Evolutionary conservation across 2,329 filamentous ascomycete species (phyloP), one percentile per base, ranked within the genome.

Genomic region (Pseudofabraea citricarpa): DNA sequence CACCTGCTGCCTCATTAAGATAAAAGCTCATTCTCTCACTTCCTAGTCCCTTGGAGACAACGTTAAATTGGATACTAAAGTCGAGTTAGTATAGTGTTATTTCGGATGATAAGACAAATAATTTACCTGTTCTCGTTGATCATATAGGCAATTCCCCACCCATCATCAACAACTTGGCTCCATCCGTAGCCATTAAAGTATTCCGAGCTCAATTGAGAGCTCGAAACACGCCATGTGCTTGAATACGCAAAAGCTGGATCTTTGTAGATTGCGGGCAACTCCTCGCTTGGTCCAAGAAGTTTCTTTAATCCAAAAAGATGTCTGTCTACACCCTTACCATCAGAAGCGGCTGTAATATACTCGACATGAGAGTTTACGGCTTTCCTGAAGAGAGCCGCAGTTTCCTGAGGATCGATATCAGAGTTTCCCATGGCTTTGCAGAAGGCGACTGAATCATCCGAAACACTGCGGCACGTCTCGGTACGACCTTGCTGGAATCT

Each of bases 141-240:
- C 93, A 98, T 98, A 66, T 98, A 98, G 29, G 93, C 93, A 62
- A 98, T 95, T 53, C 93, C 93, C 69, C 93, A 98, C 22, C 93
- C 93, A 48, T 85, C 87, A 60, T 97, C 90, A 43, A 97, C 86
- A 41, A 98, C 93, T 72, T 98, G 91, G 62, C 87, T 93, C 93
- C 93, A 98, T 36, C 93, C 93, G 67, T 98, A 98, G 19, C 94
- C 93, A 64, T 98, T 98, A 70, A 97, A 98, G 74, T 87, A 96
- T 72, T 98, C 94, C 24, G 85, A 90, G 68, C 86, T 93, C 64
- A 98, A 72, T 72, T 98, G 94, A 48, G 82, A 89, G 21, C 83
- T 89, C 21, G 85, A 91, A 46, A 98, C 74, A 69, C 82, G 95
- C 93, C 93, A 98, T 12, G 84, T 89, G 60, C 77, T 73, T 46